Conservation (phyloP, 1,139 yeast genomes). For the Taphrina pruni region DNA sequence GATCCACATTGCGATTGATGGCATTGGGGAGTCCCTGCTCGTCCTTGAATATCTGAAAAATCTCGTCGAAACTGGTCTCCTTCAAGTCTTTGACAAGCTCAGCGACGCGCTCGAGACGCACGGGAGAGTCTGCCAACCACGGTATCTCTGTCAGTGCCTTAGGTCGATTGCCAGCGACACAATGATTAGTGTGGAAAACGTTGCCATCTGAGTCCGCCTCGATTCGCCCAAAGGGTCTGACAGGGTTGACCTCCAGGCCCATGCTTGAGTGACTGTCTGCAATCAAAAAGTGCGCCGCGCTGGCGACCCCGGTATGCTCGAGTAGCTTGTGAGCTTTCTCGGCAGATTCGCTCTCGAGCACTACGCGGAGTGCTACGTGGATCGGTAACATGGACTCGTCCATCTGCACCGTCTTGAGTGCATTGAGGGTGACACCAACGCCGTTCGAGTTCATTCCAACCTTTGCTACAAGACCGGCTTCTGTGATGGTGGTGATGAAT, state of each 20-base stretch:
- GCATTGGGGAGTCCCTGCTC: conserved; percentile 46
- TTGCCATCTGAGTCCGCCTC: conserved; percentile 41
- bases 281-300: conserved; percentile 49
- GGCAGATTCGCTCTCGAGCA: conserved; percentile 49
- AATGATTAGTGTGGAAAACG: conserved; percentile 46
- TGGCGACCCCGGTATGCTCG: conserved; percentile 48
- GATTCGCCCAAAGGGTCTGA: conserved; percentile 44
- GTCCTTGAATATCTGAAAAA: conserved; percentile 44
- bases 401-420: conserved; percentile 50
- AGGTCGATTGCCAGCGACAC: conserved; percentile 29
- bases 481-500: conserved; percentile 50
- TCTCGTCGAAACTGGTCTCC: conserved; percentile 40
- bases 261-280: conserved; percentile 47
- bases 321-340: conserved; percentile 49
- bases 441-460: conserved; percentile 53
- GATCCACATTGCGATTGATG: conserved; percentile 44
- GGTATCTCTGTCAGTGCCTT: conserved; percentile 41
- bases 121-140: conserved; percentile 45
- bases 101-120: conserved; percentile 43
- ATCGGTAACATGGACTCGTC: conserved; percentile 50
- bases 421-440: conserved; percentile 52
- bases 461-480: conserved; percentile 53
- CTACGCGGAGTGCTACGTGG: conserved; percentile 52
- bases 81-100: conserved; percentile 39
- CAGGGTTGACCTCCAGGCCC: conserved; percentile 45